Percentiles rank a stretch among this genome's conserved stretches.
phyloP scores from a whole-genome alignment of 192 early-diverging fungal genomes.

The Coemansia sp. region DNA sequence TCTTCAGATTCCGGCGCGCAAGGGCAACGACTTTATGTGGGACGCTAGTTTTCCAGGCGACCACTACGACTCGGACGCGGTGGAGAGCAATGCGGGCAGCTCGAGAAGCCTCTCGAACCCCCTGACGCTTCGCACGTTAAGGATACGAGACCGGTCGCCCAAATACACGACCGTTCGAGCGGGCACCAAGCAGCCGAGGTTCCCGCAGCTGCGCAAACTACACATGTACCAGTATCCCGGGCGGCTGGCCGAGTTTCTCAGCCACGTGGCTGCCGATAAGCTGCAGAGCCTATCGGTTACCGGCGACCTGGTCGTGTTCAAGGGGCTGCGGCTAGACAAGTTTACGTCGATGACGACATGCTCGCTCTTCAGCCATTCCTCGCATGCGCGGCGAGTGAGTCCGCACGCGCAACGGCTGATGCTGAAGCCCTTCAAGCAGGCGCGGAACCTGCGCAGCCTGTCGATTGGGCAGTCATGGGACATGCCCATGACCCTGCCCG shows the following conservation, averaged over 20 bases:
- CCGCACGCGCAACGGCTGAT: slow-evolving; percentile 34
- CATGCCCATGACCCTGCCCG: slow-evolving; percentile 19
- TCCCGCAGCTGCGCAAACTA: slow-evolving; percentile 33
- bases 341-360: slow-evolving; percentile 11
- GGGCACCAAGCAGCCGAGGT: slow-evolving; percentile 23
- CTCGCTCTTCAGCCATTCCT: slow-evolving; percentile 18
- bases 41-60: neutral
- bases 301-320: slow-evolving; percentile 33
- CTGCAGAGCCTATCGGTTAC: slow-evolving; percentile 23
- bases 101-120: slow-evolving; percentile 5
- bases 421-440: slow-evolving; percentile 19
- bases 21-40: slow-evolving; percentile 13
- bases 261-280: slow-evolving; percentile 20
- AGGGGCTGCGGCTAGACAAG: slow-evolving; percentile 24
- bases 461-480: slow-evolving; percentile 13
- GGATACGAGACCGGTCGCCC: slow-evolving; percentile 30
- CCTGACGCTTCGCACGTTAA: slow-evolving; percentile 5
- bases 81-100: slow-evolving; percentile 6
- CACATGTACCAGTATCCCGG: slow-evolving; percentile 32
- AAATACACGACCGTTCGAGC: slow-evolving; percentile 28
- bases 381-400: slow-evolving; percentile 13
- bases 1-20: slow-evolving; percentile 29
- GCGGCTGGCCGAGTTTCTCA: slow-evolving; percentile 31
- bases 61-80: neutral
- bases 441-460: slow-evolving; percentile 11